A percentile compares a stretch with the other conserved stretches of the same genome.
Evolutionary conservation across 805 yeast species (phyloP).

Genomic region (Candida coleopterorum): DNA sequence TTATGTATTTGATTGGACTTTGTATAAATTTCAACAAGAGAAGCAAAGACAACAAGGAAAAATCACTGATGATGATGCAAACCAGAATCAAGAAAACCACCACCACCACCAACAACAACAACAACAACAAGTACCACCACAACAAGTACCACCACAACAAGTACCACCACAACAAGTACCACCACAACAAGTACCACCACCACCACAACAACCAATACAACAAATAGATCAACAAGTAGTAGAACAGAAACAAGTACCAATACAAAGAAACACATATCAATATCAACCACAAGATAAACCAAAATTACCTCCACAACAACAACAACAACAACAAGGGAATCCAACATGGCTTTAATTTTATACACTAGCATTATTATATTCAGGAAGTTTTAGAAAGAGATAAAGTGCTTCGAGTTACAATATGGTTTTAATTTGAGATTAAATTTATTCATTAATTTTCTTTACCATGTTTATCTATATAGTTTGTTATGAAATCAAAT

Average conservation of each 20-base stretch:
- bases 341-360: conserved; percentile 17
- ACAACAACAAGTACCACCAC: conserved; percentile 14
- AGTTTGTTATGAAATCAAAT: conserved; percentile 48
- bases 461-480: conserved; percentile 10
- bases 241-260: not conserved
- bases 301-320: conserved; percentile 11
- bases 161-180: conserved; percentile 9
- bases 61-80: conserved; percentile 22
- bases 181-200: conserved; percentile 10
- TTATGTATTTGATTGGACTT: conserved; percentile 95
- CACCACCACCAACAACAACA: conserved; percentile 13
- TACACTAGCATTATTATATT: no score
- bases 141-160: conserved; percentile 18
- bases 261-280: conserved; percentile 11
- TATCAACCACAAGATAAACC: conserved; percentile 11
- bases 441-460: not conserved
- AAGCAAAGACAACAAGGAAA: conserved; percentile 45
- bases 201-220: conserved; percentile 8
- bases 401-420: no score
- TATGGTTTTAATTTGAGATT: no score
- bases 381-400: no score
- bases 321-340: conserved; percentile 13
- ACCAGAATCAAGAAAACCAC: conserved; percentile 13
- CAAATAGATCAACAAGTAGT: conserved; percentile 9
- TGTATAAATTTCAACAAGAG: conserved; percentile 67